Percentiles rank a stretch among this genome's conserved stretches.
phyloP scores from a whole-genome alignment of 2,329 filamentous ascomycete genomes.

The Raffaelea ambrosiae region DNA sequence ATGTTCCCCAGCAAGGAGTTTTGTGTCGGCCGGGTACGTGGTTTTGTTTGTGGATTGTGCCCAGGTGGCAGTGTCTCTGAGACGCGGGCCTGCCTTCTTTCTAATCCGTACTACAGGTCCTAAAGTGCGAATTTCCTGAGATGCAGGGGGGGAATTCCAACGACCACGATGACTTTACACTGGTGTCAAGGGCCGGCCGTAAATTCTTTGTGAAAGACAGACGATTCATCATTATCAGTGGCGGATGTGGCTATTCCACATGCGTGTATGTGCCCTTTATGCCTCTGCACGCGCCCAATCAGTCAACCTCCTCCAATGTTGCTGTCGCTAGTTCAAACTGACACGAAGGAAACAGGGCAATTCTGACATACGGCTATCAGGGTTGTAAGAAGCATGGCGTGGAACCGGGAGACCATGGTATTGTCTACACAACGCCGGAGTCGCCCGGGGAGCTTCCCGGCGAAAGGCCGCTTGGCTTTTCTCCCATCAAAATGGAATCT shows the following conservation, averaged over 20 bases:
- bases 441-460: conserved; percentile 25
- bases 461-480: conserved; percentile 41
- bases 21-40: too few species aligned
- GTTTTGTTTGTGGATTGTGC: too few species aligned
- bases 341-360: conserved; percentile 44
- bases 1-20: too few species aligned
- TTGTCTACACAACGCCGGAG: conserved; percentile 32
- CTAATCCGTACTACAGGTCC: too few species aligned
- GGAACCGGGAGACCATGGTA: conserved; percentile 44
- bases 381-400: conserved; percentile 45
- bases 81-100: too few species aligned
- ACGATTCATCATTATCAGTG: conserved; percentile 45
- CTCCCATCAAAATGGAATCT: conserved; percentile 35
- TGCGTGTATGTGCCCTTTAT: conserved; percentile 37
- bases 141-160: too few species aligned
- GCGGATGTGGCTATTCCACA: conserved; percentile 42
- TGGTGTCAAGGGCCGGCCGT: too few species aligned
- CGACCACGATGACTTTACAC: too few species aligned
- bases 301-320: too few species aligned
- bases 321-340: too few species aligned
- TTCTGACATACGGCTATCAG: conserved; percentile 44
- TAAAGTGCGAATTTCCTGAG: too few species aligned
- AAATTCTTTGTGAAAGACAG: conserved; percentile 11
- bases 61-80: too few species aligned
- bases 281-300: not conserved